phyloP scores from a whole-genome alignment of 148 eudicot species.

The Chenopodium album region DNA sequence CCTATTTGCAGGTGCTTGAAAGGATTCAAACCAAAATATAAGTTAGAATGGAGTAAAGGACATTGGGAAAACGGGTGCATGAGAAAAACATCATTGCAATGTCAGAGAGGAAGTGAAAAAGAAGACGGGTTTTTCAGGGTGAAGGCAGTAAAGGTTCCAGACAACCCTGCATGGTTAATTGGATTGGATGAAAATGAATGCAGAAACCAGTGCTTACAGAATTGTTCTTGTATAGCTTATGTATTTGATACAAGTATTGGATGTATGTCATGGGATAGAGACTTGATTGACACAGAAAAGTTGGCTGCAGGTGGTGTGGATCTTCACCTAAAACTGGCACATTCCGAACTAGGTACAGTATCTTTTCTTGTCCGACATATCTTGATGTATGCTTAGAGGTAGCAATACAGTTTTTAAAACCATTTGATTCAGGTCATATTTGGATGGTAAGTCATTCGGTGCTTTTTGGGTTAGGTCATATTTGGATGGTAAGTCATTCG shows the following conservation, averaged over 20 bases:
- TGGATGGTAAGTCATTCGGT: too few species aligned
- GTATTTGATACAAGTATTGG: constrained; percentile 21
- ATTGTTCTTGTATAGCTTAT: constrained; percentile 53
- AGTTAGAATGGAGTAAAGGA: constrained; percentile 13
- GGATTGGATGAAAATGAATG: constrained; percentile 8
- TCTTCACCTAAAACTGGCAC: constrained; percentile 36
- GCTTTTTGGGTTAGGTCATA: too few species aligned
- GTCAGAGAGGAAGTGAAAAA: not conserved
- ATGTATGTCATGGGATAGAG: constrained; percentile 40
- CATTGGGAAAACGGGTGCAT: constrained; percentile 22
- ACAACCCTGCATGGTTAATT: constrained; percentile 9
- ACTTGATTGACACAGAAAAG: constrained; percentile 35
- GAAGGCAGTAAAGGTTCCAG: constrained; percentile 27
- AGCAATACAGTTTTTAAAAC: too few species aligned
- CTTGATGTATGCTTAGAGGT: not conserved
- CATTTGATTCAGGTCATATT: too few species aligned
- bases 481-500: too few species aligned
- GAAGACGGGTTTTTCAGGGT: constrained; percentile 24
- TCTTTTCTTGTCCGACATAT: not conserved
- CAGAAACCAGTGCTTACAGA: constrained; percentile 23
- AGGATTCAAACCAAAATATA: constrained; percentile 19
- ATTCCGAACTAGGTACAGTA: constrained; percentile 40
- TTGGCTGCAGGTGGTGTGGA: constrained; percentile 24
- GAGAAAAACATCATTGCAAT: constrained; percentile 16
- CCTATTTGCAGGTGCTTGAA: constrained; percentile 20